A percentile compares a stretch with the other conserved stretches of the same genome.
Evolutionary conservation across 2,329 filamentous ascomycete species (phyloP).

Genomic region (Trichophyton mentagrophytes): DNA sequence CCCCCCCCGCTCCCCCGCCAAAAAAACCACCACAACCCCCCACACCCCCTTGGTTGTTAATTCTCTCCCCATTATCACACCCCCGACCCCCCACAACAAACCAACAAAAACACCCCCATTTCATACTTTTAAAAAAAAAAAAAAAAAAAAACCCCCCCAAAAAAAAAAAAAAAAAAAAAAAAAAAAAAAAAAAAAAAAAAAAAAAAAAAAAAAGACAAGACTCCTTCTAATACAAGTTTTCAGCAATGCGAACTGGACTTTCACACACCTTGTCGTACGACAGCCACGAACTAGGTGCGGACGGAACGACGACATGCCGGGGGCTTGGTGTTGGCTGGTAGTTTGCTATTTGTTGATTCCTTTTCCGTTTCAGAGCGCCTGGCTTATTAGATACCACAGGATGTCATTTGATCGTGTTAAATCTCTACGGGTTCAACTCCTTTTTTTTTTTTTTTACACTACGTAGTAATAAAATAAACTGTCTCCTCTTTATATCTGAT

Average conservation of each 20-base stretch:
- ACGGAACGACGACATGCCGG: background rate
- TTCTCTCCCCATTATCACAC: too few species aligned
- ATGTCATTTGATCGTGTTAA: background rate
- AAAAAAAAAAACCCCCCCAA: background rate
- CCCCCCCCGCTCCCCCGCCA: too few species aligned
- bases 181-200: too few species aligned
- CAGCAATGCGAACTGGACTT: slow-evolving; percentile 3
- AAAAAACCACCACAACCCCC: too few species aligned
- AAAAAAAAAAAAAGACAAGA: background rate
- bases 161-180: too few species aligned
- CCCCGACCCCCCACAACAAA: too few species aligned
- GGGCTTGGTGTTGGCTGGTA: background rate
- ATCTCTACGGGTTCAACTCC: background rate
- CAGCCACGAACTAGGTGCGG: background rate
- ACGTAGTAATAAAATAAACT: slow-evolving; percentile 1
- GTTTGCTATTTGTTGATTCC: background rate
- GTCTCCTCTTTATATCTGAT: background rate
- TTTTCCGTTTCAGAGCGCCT: background rate
- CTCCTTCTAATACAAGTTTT: background rate
- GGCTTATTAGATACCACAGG: background rate
- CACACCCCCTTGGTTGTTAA: too few species aligned
- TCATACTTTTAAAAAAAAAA: too few species aligned
- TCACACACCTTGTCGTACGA: background rate
- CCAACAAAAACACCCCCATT: too few species aligned
- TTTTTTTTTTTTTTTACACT: background rate